Conservation (phyloP, 768 basidiomycete genomes). For the Psilocybe tampanensis region DNA sequence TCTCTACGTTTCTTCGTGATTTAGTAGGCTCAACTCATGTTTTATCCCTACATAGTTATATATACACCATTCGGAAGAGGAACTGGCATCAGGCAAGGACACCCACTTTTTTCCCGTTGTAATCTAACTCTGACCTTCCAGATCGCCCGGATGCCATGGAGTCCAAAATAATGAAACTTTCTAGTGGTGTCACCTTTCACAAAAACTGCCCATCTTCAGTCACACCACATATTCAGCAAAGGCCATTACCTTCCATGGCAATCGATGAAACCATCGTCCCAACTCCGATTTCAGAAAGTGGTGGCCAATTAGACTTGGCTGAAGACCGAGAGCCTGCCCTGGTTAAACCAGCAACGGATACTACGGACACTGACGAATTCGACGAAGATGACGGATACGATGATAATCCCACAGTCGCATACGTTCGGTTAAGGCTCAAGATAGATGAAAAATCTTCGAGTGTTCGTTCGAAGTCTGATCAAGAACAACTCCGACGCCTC, state of each 20-base stretch:
- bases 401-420: slow-evolving; percentile 62
- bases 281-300: background rate
- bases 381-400: slow-evolving; percentile 28
- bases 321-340: background rate
- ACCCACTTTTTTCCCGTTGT: background rate
- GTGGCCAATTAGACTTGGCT: background rate
- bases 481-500: slow-evolving; percentile 36
- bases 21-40: background rate
- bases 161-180: slow-evolving; percentile 3
- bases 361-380: background rate
- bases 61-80: slow-evolving; percentile 62
- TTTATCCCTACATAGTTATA: slow-evolving; percentile 51
- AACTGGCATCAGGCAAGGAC: slow-evolving; percentile 35
- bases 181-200: slow-evolving; percentile 13
- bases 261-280: background rate
- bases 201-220: slow-evolving; percentile 14
- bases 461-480: slow-evolving; percentile 26
- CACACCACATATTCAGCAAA: slow-evolving; percentile 8
- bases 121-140: background rate
- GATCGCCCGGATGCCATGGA: slow-evolving; percentile 3
- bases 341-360: background rate
- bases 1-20: slow-evolving; percentile 20
- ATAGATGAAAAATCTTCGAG: slow-evolving; percentile 48
- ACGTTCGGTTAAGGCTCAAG: slow-evolving; percentile 63
- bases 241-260: background rate